These are phyloP conservation scores for Cyclanthera cordifolia DNA, from an alignment of 306 rosid genomes.

Conservation along the genomic window DNA sequence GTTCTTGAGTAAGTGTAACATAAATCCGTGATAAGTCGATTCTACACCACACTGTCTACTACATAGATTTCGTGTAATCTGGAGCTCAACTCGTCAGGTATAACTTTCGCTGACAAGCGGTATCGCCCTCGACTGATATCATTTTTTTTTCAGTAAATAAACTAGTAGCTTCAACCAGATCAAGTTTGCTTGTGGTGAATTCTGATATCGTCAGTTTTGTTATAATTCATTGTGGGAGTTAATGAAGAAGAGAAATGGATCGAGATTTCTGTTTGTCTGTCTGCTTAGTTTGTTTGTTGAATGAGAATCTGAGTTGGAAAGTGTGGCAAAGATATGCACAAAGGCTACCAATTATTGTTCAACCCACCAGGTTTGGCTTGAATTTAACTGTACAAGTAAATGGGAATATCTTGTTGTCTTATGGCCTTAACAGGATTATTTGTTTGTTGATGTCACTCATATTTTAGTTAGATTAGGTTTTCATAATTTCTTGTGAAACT, in stretches of 20 bases:
- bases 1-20: constrained; percentile 90
- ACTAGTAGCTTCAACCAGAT: constrained; percentile 8
- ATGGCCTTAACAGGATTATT: constrained; percentile 4
- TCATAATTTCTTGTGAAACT: background rate
- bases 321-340: background rate
- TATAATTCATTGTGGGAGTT: constrained; percentile 1
- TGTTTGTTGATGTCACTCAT: constrained; percentile 4
- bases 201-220: background rate
- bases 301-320: constrained; percentile 8
- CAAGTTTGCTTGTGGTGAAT: constrained; percentile 7
- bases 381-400: constrained; percentile 2
- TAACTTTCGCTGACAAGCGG: constrained; percentile 1
- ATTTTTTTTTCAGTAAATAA: constrained; percentile 9
- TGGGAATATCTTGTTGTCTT: background rate
- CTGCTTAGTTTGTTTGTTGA: constrained; percentile 7
- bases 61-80: constrained; percentile 25
- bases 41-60: constrained; percentile 19
- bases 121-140: constrained; percentile 4
- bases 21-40: constrained; percentile 46
- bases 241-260: constrained; percentile 1
- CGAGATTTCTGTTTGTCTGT: background rate
- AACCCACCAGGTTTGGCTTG: background rate
- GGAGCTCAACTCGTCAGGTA: constrained; percentile 28
- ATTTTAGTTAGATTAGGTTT: constrained; percentile 3
- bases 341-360: background rate